phyloP scores from a whole-genome alignment of 2,329 filamentous ascomycete species.

The Chaetoscypha palmicola region DNA sequence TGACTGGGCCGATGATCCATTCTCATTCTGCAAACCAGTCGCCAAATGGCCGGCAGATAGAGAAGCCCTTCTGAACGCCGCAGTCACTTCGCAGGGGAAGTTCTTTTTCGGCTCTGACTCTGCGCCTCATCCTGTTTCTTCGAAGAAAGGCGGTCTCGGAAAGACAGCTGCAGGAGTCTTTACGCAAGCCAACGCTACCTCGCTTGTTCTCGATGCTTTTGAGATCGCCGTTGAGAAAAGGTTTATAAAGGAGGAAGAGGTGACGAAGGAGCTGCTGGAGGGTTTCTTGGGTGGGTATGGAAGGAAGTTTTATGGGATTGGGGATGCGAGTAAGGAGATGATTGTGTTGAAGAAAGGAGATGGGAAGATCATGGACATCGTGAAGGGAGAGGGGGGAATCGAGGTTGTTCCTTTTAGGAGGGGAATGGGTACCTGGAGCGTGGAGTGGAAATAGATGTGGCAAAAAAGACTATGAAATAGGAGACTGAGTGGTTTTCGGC shows the following conservation, averaged over 20 bases:
- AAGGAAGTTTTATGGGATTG: constrained; percentile 44
- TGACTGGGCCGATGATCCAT: constrained; percentile 61
- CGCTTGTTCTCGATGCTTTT: constrained; percentile 56
- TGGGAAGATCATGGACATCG: constrained; percentile 30
- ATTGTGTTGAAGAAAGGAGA: constrained; percentile 22
- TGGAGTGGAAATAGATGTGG: constrained; percentile 40
- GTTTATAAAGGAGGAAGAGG: constrained; percentile 43
- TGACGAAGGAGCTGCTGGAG: constrained; percentile 48
- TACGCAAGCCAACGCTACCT: constrained; percentile 65
- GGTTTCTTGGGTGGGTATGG: constrained; percentile 48
- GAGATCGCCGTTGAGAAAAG: constrained; percentile 53
- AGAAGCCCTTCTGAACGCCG: constrained; percentile 16
- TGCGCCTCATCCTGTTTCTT: constrained; percentile 53
- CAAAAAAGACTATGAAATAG: not conserved
- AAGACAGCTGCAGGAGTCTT: constrained; percentile 65
- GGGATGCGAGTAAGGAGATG: constrained; percentile 15
- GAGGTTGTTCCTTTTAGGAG: constrained; percentile 29
- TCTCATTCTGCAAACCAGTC: constrained; percentile 50
- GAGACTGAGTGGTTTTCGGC: too few species aligned
- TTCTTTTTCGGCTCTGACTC: constrained; percentile 63
- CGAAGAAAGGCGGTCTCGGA: constrained; percentile 50
- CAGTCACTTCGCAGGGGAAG: constrained; percentile 51
- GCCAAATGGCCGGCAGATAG: constrained; percentile 36
- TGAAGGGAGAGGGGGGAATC: constrained; percentile 51
- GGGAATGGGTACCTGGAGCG: constrained; percentile 20